A percentile compares a stretch with the other conserved stretches of the same genome.
phyloP scores from a whole-genome alignment of 2,329 filamentous ascomycete species.

The Fonsecaea multimorphosa region DNA sequence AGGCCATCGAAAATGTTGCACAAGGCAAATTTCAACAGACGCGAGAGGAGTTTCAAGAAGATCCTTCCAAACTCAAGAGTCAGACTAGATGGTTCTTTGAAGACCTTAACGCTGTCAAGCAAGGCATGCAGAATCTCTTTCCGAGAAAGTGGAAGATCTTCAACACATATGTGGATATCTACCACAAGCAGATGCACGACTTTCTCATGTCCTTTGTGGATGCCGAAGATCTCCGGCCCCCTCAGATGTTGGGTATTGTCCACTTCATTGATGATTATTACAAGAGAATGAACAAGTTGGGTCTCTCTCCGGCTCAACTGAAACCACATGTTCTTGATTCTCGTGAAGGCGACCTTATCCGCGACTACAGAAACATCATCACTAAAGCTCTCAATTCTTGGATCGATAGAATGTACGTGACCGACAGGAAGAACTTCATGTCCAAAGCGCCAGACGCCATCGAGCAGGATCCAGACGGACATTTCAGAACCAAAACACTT shows the following conservation, averaged over 20 bases:
- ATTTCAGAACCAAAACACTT: constrained; percentile 88
- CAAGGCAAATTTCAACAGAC: constrained; percentile 75
- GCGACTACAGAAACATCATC: constrained; percentile 93
- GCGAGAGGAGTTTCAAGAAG: constrained; percentile 77
- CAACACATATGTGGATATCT: constrained; percentile 86
- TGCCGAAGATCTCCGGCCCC: constrained; percentile 80
- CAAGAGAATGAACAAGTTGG: constrained; percentile 90
- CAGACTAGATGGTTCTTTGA: constrained; percentile 96
- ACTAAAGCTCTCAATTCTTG: constrained; percentile 95
- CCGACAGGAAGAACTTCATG: constrained; percentile 81
- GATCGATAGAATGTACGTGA: constrained; percentile 89
- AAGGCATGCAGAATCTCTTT: constrained; percentile 89
- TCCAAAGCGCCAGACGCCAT: constrained; percentile 80
- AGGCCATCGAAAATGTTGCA: constrained; percentile 75
- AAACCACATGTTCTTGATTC: constrained; percentile 87
- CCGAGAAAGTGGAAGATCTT: constrained; percentile 97
- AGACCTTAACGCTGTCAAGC: constrained; percentile 90
- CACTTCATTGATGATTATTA: constrained; percentile 97
- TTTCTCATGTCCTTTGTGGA: constrained; percentile 84
- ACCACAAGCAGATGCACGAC: constrained; percentile 94
- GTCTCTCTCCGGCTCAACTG: constrained; percentile 77
- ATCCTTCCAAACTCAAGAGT: constrained; percentile 84
- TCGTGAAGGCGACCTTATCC: constrained; percentile 85
- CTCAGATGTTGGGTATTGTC: constrained; percentile 87
- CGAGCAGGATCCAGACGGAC: constrained; percentile 85